Base-by-base conservation (phyloP, 495 filamentous ascomycete genomes). In the Xanthoparmelia taractica region DNA sequence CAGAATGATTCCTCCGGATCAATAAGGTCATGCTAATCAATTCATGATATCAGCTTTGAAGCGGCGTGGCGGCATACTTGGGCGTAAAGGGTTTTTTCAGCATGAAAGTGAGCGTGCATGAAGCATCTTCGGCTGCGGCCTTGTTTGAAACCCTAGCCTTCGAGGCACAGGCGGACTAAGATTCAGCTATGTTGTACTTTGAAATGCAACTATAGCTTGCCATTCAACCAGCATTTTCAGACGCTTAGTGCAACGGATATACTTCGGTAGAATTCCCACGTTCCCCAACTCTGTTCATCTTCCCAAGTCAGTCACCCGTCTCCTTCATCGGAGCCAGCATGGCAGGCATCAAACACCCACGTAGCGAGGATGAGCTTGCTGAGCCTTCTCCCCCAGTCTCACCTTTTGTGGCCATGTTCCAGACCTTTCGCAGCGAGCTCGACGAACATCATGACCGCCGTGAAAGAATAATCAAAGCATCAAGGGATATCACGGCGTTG, bases 401-500 rank as follows among this genome's bases (percentile, higher is more conserved):
- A 0, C 55, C 55, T 36, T 58, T 87, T 69, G 83, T 88, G 60
- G 78, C 86, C 55, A 91, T 97, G 81, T 98, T 98, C 68, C 87
- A 89, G 71, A 74, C 68, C 37, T 93, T 97, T 70, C 87, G 92
- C 63, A 76, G 86, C 63, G 93, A 97, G 73, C 80, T 98, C 10
- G 95, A 97, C 70, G 85, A 91, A 73, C 93, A 98, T 71, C 89
- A 98, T 66, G 95, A 96, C 75, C 85, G 93, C 17, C 85, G 94
- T 41, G 92, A 96, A 74, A 83, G 88, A 33, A 82, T 96, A 61
- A 90, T 93, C 64, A 97, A 97, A 75, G 85, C 85, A 2, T 91
- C 88, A 18, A 79, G 93, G 47, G 94, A 97, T 75, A 87, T 97
- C 65, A 98, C 95, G 11, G 92, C 89, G 0, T 72, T 90, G 47